Base-by-base conservation (phyloP, 257 asterid genomes). In the Gentiana dahurica region DNA sequence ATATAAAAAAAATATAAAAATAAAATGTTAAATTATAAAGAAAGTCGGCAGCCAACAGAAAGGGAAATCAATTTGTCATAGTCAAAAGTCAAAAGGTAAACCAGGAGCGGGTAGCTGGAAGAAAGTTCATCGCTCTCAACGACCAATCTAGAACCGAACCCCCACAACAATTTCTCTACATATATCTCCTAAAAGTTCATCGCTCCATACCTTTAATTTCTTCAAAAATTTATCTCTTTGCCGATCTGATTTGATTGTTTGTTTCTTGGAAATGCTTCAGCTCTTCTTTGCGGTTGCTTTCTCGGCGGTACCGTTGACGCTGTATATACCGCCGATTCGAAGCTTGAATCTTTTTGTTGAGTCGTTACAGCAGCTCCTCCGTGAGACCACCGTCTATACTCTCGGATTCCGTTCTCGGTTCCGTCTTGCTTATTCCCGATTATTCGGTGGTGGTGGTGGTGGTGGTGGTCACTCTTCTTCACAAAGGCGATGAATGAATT, bases 281-380 rank as follows among this genome's bases (percentile, higher is more conserved):
- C 49, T 74, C 39, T 70, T 70, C 62, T 70, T 66, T 12, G 79
- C 69, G 47, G 75, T 66, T 33, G 75, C 73, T 8, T 70, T 67
- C 49, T 70, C 79, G 34, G 76, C 73, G 41, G 73, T 66, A 57
- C 79, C 79, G 59, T 43, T 74, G 62, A 74, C 73, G 5, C 70
- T 74, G 3, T 74, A 70, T 39, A 36, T 74, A 15, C 70, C 76
- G 45, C 73, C 79, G 36, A 63, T 74, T 12, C 65, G 76, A 34
- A 74, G 68, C 71, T 57, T 74, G 1, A 74, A 55, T 49, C 48
- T 58, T 8, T 74, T 74, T 6, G 70, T 74, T 55, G 79, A 70
- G 67, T 70, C 73, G 2, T 3, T 74, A 0, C 66, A 70, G 70
- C 32, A 51, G 36, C 55, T 74, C 34, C 24, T 67, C 63, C 68